A percentile compares a stretch with the other conserved stretches of the same genome.
Evolutionary conservation across 129 eudicot genomes (phyloP).

Genomic region (Solidago caesia): DNA sequence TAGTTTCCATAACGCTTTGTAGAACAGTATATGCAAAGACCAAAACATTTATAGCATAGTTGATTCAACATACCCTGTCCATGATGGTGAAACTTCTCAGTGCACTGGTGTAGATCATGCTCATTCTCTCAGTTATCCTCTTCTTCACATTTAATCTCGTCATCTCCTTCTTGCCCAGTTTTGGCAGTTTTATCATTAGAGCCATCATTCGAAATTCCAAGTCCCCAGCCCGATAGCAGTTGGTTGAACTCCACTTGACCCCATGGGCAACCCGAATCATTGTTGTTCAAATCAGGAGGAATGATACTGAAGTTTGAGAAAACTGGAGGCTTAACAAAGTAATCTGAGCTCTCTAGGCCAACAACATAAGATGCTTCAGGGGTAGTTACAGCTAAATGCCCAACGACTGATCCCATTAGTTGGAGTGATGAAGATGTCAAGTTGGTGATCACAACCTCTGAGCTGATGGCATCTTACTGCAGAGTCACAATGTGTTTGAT

Average conservation of each 20-base stretch:
- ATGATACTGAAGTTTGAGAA: slow-evolving; percentile 52
- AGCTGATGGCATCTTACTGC: slow-evolving; percentile 48
- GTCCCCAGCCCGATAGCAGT: slow-evolving; percentile 42
- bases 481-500: slow-evolving; percentile 60
- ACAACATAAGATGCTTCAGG: slow-evolving; percentile 80
- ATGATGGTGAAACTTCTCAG: slow-evolving; percentile 70
- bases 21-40: not conserved
- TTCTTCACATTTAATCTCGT: slow-evolving; percentile 70
- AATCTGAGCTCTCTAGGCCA: slow-evolving; percentile 74
- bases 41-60: slow-evolving; percentile 5
- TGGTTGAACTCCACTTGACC: slow-evolving; percentile 31
- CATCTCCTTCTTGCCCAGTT: slow-evolving; percentile 25
- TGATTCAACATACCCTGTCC: slow-evolving; percentile 54
- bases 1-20: not conserved
- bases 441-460: slow-evolving; percentile 57
- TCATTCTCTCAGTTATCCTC: slow-evolving; percentile 59
- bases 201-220: slow-evolving; percentile 11
- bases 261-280: slow-evolving; percentile 29
- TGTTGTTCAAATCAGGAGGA: slow-evolving; percentile 51
- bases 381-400: slow-evolving; percentile 84
- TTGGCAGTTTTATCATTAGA: not conserved
- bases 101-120: slow-evolving; percentile 72
- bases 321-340: slow-evolving; percentile 55
- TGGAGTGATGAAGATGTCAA: slow-evolving; percentile 43
- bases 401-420: slow-evolving; percentile 60